phyloP scores from a whole-genome alignment of 169 alveolate genomes.

The Babesia ovis region DNA sequence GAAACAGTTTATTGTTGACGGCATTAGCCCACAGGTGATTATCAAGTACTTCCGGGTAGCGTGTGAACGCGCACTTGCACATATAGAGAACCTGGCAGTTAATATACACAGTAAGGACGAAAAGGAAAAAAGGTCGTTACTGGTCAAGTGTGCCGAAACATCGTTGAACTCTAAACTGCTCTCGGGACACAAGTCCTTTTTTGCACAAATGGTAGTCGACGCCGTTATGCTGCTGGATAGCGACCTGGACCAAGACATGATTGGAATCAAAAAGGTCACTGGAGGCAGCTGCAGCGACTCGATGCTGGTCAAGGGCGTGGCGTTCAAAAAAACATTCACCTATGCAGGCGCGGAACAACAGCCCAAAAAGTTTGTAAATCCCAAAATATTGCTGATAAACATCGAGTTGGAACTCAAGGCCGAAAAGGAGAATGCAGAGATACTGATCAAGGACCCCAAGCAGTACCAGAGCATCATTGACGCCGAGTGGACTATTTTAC shows the following conservation, averaged over 20 bases:
- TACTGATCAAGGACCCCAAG: constrained; percentile 88
- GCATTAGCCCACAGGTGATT: constrained; percentile 93
- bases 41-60: constrained; percentile 93
- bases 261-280: constrained; percentile 95
- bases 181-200: constrained; percentile 91
- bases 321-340: constrained; percentile 97
- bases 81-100: constrained; percentile 75
- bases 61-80: constrained; percentile 73
- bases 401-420: constrained; percentile 96
- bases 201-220: constrained; percentile 92
- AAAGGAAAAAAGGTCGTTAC: constrained; percentile 81
- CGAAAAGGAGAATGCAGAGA: constrained; percentile 99
- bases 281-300: constrained; percentile 95
- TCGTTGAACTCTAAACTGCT: constrained; percentile 94
- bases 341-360: constrained; percentile 99
- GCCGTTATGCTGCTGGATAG: constrained; percentile 94
- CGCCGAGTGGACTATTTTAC: constrained; percentile 97
- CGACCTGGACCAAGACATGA: constrained; percentile 89
- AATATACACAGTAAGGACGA: constrained; percentile 69
- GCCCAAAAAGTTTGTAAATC: constrained; percentile 92
- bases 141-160: constrained; percentile 97
- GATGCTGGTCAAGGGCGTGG: constrained; percentile 94
- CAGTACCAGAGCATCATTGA: constrained; percentile 93
- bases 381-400: constrained; percentile 92
- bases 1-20: constrained; percentile 92